Evolutionary conservation across 306 rosid species (phyloP).

Genomic region (Geum urbanum): DNA sequence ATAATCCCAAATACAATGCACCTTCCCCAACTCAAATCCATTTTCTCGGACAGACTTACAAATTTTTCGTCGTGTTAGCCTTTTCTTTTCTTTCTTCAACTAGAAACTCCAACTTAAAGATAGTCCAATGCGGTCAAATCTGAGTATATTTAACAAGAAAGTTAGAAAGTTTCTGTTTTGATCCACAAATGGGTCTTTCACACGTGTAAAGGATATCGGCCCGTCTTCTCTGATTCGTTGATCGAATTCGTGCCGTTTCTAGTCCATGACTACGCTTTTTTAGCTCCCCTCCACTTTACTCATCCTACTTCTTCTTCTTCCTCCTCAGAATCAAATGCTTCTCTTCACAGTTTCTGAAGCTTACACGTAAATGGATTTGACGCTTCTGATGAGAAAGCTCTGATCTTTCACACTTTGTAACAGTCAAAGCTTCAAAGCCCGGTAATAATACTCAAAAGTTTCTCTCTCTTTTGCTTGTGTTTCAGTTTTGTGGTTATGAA

Average conservation of each 20-base stretch:
- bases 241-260: conserved; percentile 4
- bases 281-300: conserved; percentile 13
- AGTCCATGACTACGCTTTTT: conserved; percentile 39
- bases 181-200: not conserved
- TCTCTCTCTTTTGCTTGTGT: not conserved
- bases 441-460: conserved; percentile 8
- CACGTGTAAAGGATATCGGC: not conserved
- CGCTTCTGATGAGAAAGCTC: conserved; percentile 19
- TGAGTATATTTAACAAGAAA: not conserved
- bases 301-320: not conserved
- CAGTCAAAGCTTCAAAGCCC: not conserved
- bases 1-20: conserved; percentile 10
- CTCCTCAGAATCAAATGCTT: conserved; percentile 6
- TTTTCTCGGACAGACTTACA: not conserved
- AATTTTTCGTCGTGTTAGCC: not conserved
- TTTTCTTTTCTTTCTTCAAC: not conserved
- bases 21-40: not conserved
- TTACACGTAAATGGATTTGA: conserved; percentile 14
- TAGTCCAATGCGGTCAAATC: not conserved
- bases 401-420: conserved; percentile 18
- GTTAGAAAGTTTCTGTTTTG: not conserved
- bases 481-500: not conserved
- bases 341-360: conserved; percentile 6
- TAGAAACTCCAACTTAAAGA: not conserved
- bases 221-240: not conserved